Evolutionary conservation across 352 stramenopile genomes (phyloP).

Genomic region (Pythium vanterpoolii): DNA sequence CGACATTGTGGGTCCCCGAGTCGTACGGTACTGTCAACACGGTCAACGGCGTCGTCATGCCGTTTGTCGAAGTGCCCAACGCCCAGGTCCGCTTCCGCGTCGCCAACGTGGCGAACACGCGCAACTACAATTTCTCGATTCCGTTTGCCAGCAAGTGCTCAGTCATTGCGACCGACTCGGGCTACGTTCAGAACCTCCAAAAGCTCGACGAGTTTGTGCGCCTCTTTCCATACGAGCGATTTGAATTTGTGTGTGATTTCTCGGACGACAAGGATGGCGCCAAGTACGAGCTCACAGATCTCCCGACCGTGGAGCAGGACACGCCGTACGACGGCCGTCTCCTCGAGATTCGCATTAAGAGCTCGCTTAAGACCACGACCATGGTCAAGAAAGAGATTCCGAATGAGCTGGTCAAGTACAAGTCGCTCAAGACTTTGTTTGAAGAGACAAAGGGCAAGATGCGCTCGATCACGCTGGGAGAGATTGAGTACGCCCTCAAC

Average conservation of each 20-base stretch:
- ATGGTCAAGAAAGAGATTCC: slow-evolving; percentile 39
- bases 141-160: slow-evolving; percentile 59
- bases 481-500: slow-evolving; percentile 42
- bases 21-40: slow-evolving; percentile 58
- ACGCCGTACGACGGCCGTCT: slow-evolving; percentile 49
- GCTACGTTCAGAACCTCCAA: slow-evolving; percentile 44
- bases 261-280: slow-evolving; percentile 32
- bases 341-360: slow-evolving; percentile 47
- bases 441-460: slow-evolving; percentile 48
- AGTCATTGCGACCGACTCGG: slow-evolving; percentile 63
- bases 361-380: slow-evolving; percentile 32
- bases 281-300: slow-evolving; percentile 49
- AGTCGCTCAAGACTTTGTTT: slow-evolving; percentile 52
- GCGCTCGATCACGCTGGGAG: slow-evolving; percentile 45
- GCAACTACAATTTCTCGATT: slow-evolving; percentile 74
- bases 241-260: slow-evolving; percentile 66
- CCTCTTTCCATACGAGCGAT: slow-evolving; percentile 57
- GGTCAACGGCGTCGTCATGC: slow-evolving; percentile 72
- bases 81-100: slow-evolving; percentile 62
- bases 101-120: slow-evolving; percentile 55
- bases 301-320: slow-evolving; percentile 34
- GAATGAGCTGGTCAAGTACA: slow-evolving; percentile 34
- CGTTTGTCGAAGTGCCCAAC: slow-evolving; percentile 53
- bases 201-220: slow-evolving; percentile 26
- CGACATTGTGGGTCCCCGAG: slow-evolving; percentile 56